Percentiles rank a stretch among this genome's conserved stretches.
Conservation (phyloP, 495 filamentous ascomycete species). For the Pyrenula massariospora region DNA sequence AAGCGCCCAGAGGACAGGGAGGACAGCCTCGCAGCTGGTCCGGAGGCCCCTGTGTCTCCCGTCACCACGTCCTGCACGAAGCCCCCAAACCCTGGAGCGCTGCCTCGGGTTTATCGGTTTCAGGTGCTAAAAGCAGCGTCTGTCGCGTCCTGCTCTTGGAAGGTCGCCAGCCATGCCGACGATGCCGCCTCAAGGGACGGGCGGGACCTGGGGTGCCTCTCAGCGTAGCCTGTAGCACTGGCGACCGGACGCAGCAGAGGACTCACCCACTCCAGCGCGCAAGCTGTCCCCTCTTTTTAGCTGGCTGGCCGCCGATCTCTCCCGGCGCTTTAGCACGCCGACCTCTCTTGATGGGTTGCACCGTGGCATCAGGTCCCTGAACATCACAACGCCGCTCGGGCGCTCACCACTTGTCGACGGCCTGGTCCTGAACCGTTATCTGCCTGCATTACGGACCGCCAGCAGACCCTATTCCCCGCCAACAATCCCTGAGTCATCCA, state of each 20-base stretch:
- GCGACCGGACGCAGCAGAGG: too few species aligned
- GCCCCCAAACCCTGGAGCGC: not conserved
- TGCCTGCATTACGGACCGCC: too few species aligned
- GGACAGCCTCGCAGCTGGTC: not conserved
- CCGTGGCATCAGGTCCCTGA: too few species aligned
- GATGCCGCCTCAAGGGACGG: not conserved
- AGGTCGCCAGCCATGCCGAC: not conserved
- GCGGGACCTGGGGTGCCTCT: not conserved
- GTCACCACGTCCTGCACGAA: not conserved
- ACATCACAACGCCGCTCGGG: too few species aligned
- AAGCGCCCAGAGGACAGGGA: not conserved
- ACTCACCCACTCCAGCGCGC: too few species aligned
- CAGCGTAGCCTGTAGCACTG: not conserved
- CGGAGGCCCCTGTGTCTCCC: not conserved
- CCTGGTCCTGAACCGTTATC: too few species aligned
- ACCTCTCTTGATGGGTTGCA: too few species aligned
- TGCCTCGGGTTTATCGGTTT: not conserved
- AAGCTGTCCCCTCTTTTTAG: not conserved
- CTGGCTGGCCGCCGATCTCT: not conserved
- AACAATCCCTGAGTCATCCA: too few species aligned
- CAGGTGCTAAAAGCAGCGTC: not conserved
- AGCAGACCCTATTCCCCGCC: too few species aligned
- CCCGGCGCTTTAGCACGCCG: too few species aligned
- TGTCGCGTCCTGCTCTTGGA: not conserved
- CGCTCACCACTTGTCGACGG: too few species aligned